Evolutionary conservation across 176 grass and related monocot species (phyloP).

Genomic region (Pharus latifolius): DNA sequence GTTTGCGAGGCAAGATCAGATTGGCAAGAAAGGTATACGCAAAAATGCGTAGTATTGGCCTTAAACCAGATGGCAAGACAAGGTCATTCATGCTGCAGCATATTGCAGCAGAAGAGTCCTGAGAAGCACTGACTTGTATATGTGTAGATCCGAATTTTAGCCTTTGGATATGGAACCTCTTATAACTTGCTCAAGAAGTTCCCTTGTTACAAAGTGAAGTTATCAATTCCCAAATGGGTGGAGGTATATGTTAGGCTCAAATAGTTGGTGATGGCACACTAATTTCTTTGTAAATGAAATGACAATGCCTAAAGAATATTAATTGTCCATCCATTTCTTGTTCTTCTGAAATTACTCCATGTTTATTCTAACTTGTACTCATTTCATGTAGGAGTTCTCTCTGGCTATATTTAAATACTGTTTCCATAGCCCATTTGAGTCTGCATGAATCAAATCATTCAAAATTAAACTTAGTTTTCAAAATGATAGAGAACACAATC

Average conservation of each 20-base stretch:
- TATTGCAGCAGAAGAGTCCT: conserved; percentile 11
- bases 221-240: too few relatives aligned
- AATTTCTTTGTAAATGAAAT: too few relatives aligned
- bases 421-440: too few relatives aligned
- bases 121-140: background rate
- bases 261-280: background rate
- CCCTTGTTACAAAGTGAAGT: background rate
- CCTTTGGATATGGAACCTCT: background rate
- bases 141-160: background rate
- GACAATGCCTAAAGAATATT: too few relatives aligned
- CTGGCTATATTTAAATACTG: too few relatives aligned
- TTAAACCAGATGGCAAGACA: conserved; percentile 63
- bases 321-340: too few relatives aligned
- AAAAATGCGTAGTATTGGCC: conserved; percentile 58
- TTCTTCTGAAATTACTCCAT: too few relatives aligned
- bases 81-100: conserved; percentile 74
- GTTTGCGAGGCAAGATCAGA: conserved; percentile 46
- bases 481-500: too few relatives aligned
- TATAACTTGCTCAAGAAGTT: background rate
- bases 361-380: too few relatives aligned
- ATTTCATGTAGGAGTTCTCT: too few relatives aligned
- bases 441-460: too few relatives aligned
- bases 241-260: background rate
- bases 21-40: conserved; percentile 47
- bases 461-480: too few relatives aligned